phyloP scores from a whole-genome alignment of 352 stramenopile species.

The Pythium apleroticum region DNA sequence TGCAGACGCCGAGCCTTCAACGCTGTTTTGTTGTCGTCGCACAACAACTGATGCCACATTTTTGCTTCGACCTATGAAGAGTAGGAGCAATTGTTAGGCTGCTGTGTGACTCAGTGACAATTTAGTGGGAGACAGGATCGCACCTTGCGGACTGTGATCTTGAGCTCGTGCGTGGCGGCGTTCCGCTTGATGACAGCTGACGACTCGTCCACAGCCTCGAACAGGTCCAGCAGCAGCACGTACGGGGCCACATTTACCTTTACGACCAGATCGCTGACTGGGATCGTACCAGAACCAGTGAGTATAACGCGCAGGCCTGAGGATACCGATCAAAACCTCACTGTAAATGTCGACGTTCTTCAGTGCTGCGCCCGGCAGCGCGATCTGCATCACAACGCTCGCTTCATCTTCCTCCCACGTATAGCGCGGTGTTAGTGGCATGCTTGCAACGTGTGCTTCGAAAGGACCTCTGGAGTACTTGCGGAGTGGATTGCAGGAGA shows the following conservation, averaged over 20 bases:
- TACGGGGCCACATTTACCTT: constrained; percentile 81
- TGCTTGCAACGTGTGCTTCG: constrained; percentile 23
- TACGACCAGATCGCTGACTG: constrained; percentile 78
- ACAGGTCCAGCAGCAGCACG: constrained; percentile 71
- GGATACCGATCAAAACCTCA: constrained; percentile 21
- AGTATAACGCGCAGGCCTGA: background rate
- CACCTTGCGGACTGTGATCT: constrained; percentile 51
- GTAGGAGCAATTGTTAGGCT: background rate
- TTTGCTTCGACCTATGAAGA: constrained; percentile 19
- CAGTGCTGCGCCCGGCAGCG: constrained; percentile 46
- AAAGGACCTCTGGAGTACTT: too few relatives aligned
- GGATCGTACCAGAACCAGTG: background rate
- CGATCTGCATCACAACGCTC: constrained; percentile 50
- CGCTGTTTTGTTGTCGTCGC: constrained; percentile 35
- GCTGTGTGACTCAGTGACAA: background rate
- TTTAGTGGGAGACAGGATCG: background rate
- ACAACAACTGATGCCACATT: constrained; percentile 51
- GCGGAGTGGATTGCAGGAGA: too few relatives aligned
- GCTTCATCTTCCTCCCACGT: constrained; percentile 61
- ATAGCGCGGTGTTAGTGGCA: constrained; percentile 68
- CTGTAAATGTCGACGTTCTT: constrained; percentile 70
- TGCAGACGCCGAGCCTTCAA: constrained; percentile 42
- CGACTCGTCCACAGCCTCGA: constrained; percentile 51
- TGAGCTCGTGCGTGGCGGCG: constrained; percentile 38
- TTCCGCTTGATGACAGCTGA: constrained; percentile 50